These are phyloP conservation scores for Kwoniella europaea DNA, from an alignment of 768 basidiomycete species.

Conservation along the genomic window DNA sequence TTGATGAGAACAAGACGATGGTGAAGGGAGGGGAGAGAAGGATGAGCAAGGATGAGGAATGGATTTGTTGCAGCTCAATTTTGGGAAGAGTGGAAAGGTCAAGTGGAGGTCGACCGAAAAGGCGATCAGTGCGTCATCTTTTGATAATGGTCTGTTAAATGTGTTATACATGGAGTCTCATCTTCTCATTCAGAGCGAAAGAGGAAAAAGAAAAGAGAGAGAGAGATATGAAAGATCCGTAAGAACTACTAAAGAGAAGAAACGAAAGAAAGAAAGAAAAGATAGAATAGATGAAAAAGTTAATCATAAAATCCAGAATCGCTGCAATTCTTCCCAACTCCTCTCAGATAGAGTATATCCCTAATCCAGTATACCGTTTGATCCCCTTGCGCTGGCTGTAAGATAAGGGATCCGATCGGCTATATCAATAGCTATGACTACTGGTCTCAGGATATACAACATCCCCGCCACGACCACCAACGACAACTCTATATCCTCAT, in stretches of 20 bases:
- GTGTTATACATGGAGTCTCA: conserved; percentile 9
- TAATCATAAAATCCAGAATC: too few relatives aligned
- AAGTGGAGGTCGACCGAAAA: conserved; percentile 15
- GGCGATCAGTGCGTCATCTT: neutral
- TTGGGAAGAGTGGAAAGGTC: conserved; percentile 20
- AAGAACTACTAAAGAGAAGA: neutral
- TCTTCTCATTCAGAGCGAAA: neutral
- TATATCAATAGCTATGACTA: too few relatives aligned
- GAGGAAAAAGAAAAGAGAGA: neutral
- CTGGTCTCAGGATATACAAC: neutral
- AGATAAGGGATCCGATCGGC: too few relatives aligned
- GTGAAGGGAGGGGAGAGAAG: conserved; percentile 9
- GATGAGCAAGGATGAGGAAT: neutral
- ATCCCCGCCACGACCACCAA: neutral
- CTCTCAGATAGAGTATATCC: too few relatives aligned
- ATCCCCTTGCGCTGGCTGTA: too few relatives aligned
- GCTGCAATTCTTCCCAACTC: too few relatives aligned
- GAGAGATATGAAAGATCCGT: neutral
- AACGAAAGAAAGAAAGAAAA: neutral
- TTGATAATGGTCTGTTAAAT: neutral
- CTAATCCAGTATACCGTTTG: too few relatives aligned
- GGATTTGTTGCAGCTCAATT: neutral
- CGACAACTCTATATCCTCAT: neutral
- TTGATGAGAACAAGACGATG: too few relatives aligned
- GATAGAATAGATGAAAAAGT: neutral